Evolutionary conservation across 768 basidiomycete genomes (phyloP), one percentile per base, ranked within the genome.

Genomic region (Nidularia pulvinata): DNA sequence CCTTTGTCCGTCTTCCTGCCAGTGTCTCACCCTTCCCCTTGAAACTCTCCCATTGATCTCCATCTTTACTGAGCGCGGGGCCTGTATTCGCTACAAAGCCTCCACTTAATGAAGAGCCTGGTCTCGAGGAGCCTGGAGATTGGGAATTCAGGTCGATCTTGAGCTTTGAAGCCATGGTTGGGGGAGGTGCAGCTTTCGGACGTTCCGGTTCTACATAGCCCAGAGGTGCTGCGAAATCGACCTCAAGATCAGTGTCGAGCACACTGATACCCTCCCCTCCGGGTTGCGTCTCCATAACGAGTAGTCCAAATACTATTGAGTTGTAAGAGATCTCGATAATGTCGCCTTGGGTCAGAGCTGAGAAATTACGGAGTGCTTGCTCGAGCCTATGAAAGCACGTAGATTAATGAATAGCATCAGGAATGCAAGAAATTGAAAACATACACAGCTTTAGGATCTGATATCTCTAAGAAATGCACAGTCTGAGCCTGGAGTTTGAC

Each of bases 311-410:
- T 19, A 93, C 82, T 62, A 99, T 93, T 0, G 87, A 86, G 68
- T 98, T 98, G 72, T 99, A 98, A n/a, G 79, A 85, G 63, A 99
- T 96, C 72, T 98, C 97, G 66, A 99, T 93, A 56, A 97, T 96
- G 65, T 99, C 97, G 44, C 95, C 95, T 62, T 95, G 92, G 0
- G 95, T 94, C 25, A 99, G 78, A 14, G 85, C 84, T 32, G 94
- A 86, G 70, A 95, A 99, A 68, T 96, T 93, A 46, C 95, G 87
- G 11, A 99, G 77, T 13, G 94, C 92, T 67, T 95, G 91, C 71
- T 99, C 97, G 36, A 99, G 85, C 2, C 95, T 98, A 57, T 5
- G 35, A 32, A 33, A 50, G 13, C 34, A 25, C 25, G 22, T 22
- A 46, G 35, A 33, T 49, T n/a, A 22, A 19, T 53, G n/a, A 16